These are phyloP conservation scores for Vigna nakashimae DNA, from an alignment of 306 rosid species.

Conservation along the genomic window DNA sequence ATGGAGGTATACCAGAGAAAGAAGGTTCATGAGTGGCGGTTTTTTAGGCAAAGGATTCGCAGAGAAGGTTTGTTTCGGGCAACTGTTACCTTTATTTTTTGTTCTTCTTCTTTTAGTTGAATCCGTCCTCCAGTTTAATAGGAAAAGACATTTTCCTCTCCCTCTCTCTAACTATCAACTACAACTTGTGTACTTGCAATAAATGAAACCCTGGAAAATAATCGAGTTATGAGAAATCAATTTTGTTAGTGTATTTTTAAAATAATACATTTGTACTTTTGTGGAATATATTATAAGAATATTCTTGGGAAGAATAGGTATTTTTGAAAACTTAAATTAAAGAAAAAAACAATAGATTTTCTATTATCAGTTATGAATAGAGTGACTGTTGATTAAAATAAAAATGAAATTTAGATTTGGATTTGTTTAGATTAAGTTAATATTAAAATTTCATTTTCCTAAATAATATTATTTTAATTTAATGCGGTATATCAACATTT, in stretches of 20 bases:
- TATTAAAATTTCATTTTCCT: not conserved
- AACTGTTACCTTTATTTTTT: not conserved
- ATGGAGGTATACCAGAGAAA: not conserved
- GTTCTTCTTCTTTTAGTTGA: conserved; percentile 5
- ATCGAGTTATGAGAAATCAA: too few relatives aligned
- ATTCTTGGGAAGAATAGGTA: too few relatives aligned
- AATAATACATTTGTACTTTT: too few relatives aligned
- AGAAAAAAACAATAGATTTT: not conserved
- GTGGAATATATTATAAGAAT: too few relatives aligned
- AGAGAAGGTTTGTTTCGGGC: conserved; percentile 9
- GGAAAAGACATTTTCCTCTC: too few relatives aligned
- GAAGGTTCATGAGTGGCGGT: not conserved
- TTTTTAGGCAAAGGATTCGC: conserved; percentile 16
- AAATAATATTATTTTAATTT: too few relatives aligned
- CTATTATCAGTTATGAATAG: not conserved
- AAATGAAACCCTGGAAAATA: too few relatives aligned
- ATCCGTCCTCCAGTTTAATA: not conserved
- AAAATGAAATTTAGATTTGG: not conserved
- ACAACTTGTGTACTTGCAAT: too few relatives aligned
- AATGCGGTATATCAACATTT: too few relatives aligned
- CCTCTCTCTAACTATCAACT: too few relatives aligned
- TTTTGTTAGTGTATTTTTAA: too few relatives aligned
- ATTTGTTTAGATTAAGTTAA: not conserved
- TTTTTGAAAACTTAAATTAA: too few relatives aligned
- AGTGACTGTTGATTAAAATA: not conserved